Evolutionary conservation across 2,329 filamentous ascomycete genomes (phyloP), one percentile per base, ranked within the genome.

Genomic region (Trichothecium sympodiale): DNA sequence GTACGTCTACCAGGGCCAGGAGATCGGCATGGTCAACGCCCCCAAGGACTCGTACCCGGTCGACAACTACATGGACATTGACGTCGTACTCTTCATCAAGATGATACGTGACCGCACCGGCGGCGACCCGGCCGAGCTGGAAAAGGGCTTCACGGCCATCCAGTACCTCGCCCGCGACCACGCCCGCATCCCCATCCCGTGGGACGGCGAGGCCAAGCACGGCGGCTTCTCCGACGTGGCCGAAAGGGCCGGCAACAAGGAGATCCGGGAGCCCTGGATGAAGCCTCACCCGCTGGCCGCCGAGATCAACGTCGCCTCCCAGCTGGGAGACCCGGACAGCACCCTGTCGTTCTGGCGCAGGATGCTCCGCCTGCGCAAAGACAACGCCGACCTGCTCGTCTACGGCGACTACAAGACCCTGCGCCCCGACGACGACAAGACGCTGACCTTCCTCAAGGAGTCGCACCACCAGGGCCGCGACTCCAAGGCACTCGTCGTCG

Each of bases 1-100:
- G 1, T 82, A 76, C 49, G 58, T 82, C 1, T 81, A 80, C 47
- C 77, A 82, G 46, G 77, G 77, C 8, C 75, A 82, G 46, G 78
- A 82, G 44, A 64, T 82, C 7, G 78, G 76, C 0, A 72, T 75
- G 53, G 61, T 72, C 10, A 81, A 82, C 43, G 65, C 74, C 2
- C 74, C 77, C 0, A 57, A 57, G 9, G 57, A 62, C 0, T 75
- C 74, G 63, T 65, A 65, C n/a, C 71, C 80, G 6, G 51, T 71
- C 0, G 70, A 80, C 38, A 76, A 65, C 34, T 64, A 65, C 35
- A 51, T 64, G 8, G 59, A 68, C 33, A 59, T 68, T 2, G 56
- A 65, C 31, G 74, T 71, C 44, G 65, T 65, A 31, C 69, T 57
- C 1, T 60, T 54, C 17, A 26, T 55, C 8, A 37, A 54, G 4